Evolutionary conservation across 1,284 basidiomycete species (phyloP).

Genomic region (Laetiporus sulphureus): DNA sequence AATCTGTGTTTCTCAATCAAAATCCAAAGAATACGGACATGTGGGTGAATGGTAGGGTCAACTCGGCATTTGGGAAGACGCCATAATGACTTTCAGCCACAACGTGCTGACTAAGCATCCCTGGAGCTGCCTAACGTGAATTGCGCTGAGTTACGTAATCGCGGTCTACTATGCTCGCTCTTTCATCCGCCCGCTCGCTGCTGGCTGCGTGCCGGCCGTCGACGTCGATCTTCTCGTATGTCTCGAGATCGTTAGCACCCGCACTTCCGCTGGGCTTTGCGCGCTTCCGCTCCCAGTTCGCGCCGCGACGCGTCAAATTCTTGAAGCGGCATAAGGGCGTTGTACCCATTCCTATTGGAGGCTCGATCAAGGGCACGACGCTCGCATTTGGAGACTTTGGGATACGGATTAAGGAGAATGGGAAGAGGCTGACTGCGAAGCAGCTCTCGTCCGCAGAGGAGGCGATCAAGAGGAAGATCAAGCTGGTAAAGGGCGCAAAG

Average conservation of each 20-base stretch:
- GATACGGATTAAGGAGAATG: slow-evolving; percentile 79
- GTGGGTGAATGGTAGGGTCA: too few species aligned
- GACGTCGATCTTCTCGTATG: slow-evolving; percentile 12
- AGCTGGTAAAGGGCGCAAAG: slow-evolving; percentile 86
- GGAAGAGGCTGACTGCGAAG: slow-evolving; percentile 84
- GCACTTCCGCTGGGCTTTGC: slow-evolving; percentile 15
- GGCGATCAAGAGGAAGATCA: slow-evolving; percentile 87
- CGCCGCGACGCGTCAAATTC: slow-evolving; percentile 78
- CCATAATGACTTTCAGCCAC: too few species aligned
- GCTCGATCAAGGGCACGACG: slow-evolving; percentile 91
- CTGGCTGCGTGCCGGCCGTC: slow-evolving; percentile 23
- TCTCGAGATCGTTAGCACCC: slow-evolving; percentile 5
- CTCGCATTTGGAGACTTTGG: slow-evolving; percentile 91
- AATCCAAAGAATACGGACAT: too few species aligned
- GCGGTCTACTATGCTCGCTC: slow-evolving; percentile 23
- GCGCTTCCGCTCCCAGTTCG: slow-evolving; percentile 54
- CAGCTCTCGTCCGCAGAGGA: slow-evolving; percentile 86
- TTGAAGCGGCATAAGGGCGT: slow-evolving; percentile 86
- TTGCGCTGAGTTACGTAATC: too few species aligned
- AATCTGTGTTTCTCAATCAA: too few species aligned
- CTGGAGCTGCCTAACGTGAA: too few species aligned
- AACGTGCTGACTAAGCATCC: too few species aligned
- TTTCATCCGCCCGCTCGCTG: slow-evolving; percentile 25
- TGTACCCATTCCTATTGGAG: slow-evolving; percentile 79
- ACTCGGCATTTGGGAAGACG: too few species aligned